Evolutionary conservation across 805 yeast genomes (phyloP), one percentile per base, ranked within the genome.

Genomic region (Torulaspora maleeae): DNA sequence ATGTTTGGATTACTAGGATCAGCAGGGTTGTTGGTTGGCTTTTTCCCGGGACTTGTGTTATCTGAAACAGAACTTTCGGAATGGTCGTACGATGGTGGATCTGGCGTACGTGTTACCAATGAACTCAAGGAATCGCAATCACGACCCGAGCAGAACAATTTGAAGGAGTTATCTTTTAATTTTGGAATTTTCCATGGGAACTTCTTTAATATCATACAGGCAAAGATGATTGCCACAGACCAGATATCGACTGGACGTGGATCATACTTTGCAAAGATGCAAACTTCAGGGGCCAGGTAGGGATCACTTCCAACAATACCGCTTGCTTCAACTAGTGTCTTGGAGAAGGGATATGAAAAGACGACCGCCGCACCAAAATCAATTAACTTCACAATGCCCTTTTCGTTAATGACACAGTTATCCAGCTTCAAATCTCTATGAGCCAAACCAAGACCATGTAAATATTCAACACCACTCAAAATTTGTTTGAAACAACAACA

Each of bases 131-230:
- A 78, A 41, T 74, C 79, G 45, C 85, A 85, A 27, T 82, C 77
- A 54, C 78, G 82, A 25, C 89, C 78, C 22, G 86, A 78, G 36
- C 91, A 83, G 63, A 86, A 90, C 54, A 86, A 64, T 66, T 85
- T 86, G 69, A 89, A 90, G 50, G 93, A 82, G 54, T 81, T 78
- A 65, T 89, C 96, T 41, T 83, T 73, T 41, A 80, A 66, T 59
- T 86, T 83, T 7, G 97, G 96, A 6, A 87, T 86, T 61, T 87
- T 88, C 96, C 96, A 89, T 7, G 96, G 96, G 68, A 89, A 89
- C 68, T 88, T 85, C 61, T 87, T 83, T 63, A 89, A 72, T 48
- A 86, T 78, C 96, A 89, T 88, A 70, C 96, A 89, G 54, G 95
- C 86, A 66, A 85, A 86, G 39, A 89, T 86, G 48, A 89, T 87